Base-by-base conservation (phyloP, 352 stramenopile species). In the Achlya hypogyna region DNA sequence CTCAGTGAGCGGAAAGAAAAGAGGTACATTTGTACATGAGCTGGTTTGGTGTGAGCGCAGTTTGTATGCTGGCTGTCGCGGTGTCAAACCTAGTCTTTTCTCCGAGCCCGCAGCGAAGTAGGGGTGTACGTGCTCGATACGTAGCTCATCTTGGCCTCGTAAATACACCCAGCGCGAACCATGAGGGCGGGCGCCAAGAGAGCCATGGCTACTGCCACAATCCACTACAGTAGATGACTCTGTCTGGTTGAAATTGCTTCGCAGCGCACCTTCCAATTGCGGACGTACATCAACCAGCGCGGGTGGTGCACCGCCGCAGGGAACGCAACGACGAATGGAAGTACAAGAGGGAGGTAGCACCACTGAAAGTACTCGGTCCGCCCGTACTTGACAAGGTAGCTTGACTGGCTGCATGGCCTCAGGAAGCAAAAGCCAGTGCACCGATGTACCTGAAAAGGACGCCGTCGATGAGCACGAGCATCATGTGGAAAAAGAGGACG, bases 151-250 rank as follows among this genome's bases (percentile, higher is more conserved):
- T 51, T 64, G n/a, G 47, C 54, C 18, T 64, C 18, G 54, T 64
- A 64, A 28, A 64, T 52, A 22, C 54, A 64, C 9, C 54, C 54
- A 5, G 54, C 47, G 27, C 54, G 54, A 22, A 64, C 40, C 54
- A 64, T 64, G 35, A 64, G 54, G 4, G 35, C 54, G 22, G 54
- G 32, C 22, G 32, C 45, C 1, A 64, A 23, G 22, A 64, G 14
- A 22, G 47, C 35, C 54, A 64, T 64, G 31, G 28, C 40, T 4
- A 52, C 6, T 1, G 40, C 14, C 12, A 64, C 38, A 16, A 64
- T 29, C 54, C 54, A 64, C 54, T 64, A 64, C 9, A 10, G 1
- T 23, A 9, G n/a, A 6, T 27, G 10, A 47, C 20, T 10, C 38
- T n/a, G n/a, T n/a, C n/a, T n/a, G n/a, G n/a, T n/a, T n/a, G n/a